Evolutionary conservation across 2,329 filamentous ascomycete genomes (phyloP).

Genomic region (Neonectria sp.): DNA sequence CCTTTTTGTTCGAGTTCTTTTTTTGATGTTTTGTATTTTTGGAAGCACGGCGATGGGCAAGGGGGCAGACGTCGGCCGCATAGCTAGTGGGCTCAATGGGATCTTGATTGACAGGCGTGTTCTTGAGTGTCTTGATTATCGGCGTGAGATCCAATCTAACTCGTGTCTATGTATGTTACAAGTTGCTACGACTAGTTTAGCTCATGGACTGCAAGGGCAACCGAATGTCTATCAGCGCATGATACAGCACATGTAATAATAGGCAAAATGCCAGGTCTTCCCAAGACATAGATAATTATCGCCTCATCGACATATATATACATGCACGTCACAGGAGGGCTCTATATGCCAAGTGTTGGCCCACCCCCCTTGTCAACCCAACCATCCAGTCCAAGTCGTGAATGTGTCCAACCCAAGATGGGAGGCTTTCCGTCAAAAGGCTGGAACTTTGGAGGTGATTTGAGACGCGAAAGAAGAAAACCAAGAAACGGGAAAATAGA

Average conservation of each 20-base stretch:
- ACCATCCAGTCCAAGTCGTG: neutral
- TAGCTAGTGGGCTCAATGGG: constrained; percentile 47
- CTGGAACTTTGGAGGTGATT: neutral
- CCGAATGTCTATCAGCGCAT: constrained; percentile 1
- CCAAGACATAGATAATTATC: constrained; percentile 26
- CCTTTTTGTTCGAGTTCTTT: constrained; percentile 40
- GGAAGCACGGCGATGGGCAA: constrained; percentile 49
- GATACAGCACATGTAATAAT: constrained; percentile 4
- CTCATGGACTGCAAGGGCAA: neutral
- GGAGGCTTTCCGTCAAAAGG: neutral
- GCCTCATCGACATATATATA: constrained; percentile 29
- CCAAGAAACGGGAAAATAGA: constrained; percentile 30
- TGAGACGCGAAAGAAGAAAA: constrained; percentile 22
- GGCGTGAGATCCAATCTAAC: neutral
- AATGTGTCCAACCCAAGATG: neutral
- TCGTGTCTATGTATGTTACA: neutral
- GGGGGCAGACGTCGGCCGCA: constrained; percentile 42
- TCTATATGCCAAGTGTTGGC: constrained; percentile 24
- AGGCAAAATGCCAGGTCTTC: neutral
- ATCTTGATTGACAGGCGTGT: constrained; percentile 36
- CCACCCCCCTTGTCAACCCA: neutral
- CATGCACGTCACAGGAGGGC: constrained; percentile 19
- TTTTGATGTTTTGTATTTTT: constrained; percentile 34
- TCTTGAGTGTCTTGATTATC: neutral
- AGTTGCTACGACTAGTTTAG: neutral